Conservation (phyloP, 2,329 filamentous ascomycete species). For the Xenosphaeropsis pyriputrescens region DNA sequence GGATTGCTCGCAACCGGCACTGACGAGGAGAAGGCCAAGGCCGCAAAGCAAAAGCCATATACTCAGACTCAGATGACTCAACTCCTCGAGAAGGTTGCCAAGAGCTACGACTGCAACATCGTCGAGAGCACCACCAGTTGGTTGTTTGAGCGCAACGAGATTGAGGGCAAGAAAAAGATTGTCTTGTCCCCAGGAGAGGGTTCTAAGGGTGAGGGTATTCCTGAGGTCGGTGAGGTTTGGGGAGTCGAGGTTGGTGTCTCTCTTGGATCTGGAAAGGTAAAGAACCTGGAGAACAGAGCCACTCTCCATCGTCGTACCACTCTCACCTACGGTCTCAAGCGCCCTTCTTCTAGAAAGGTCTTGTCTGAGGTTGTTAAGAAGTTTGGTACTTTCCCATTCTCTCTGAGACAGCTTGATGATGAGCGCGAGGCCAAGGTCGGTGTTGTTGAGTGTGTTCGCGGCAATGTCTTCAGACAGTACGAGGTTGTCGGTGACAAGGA, state of each 20-base stretch:
- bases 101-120: conserved; percentile 79
- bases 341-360: conserved; percentile 81
- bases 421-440: conserved; percentile 93
- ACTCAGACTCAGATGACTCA: conserved; percentile 77
- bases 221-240: conserved; percentile 90
- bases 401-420: conserved; percentile 88
- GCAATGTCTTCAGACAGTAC: conserved; percentile 87
- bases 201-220: conserved; percentile 77
- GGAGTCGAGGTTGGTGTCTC: conserved; percentile 93
- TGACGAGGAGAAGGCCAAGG: conserved; percentile 93
- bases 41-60: conserved; percentile 64
- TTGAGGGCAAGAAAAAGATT: conserved; percentile 92
- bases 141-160: conserved; percentile 93
- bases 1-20: conserved; percentile 69
- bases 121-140: conserved; percentile 98
- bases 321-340: conserved; percentile 86
- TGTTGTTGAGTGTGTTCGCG: conserved; percentile 89
- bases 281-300: conserved; percentile 72
- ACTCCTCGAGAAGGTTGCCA: conserved; percentile 81
- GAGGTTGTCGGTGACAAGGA: conserved; percentile 94
- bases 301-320: conserved; percentile 89
- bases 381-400: conserved; percentile 97
- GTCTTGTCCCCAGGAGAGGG: conserved; percentile 78
- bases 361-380: conserved; percentile 93
- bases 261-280: conserved; percentile 85